A percentile compares a stretch with the other conserved stretches of the same genome.
Evolutionary conservation across 306 rosid species (phyloP).

Genomic region (Glycine tomentella): DNA sequence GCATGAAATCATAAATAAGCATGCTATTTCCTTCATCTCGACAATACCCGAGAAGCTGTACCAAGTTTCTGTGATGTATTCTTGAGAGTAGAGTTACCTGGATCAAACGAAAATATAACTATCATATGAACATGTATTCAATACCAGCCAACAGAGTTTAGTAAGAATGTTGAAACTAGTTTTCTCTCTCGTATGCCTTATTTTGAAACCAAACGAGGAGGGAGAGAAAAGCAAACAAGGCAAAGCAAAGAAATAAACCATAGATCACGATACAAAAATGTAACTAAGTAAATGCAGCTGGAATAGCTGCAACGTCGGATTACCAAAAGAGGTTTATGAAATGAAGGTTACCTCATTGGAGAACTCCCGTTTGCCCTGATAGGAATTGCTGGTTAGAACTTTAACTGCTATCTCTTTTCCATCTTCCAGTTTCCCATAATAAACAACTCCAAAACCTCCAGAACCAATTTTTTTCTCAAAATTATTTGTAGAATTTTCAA

Average conservation of each 20-base stretch:
- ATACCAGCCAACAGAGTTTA: conserved; percentile 8
- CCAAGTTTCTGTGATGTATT: conserved; percentile 96
- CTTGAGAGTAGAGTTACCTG: conserved; percentile 96
- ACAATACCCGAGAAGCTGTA: conserved; percentile 91
- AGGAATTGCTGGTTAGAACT: conserved; percentile 81
- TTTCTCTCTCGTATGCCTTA: conserved; percentile 5
- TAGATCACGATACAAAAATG: not conserved
- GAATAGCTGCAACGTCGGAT: conserved; percentile 31
- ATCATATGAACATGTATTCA: not conserved
- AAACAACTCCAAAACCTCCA: conserved; percentile 96
- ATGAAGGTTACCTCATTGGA: conserved; percentile 79
- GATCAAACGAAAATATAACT: conserved; percentile 40
- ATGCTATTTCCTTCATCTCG: conserved; percentile 81
- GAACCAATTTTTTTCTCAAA: conserved; percentile 88
- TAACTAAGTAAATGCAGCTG: conserved; percentile 5
- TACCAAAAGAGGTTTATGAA: conserved; percentile 39
- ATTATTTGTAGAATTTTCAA: conserved; percentile 73
- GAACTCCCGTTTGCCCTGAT: conserved; percentile 95
- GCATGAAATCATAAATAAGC: conserved; percentile 98
- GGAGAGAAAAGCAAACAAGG: conserved; percentile 17
- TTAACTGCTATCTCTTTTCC: conserved; percentile 95
- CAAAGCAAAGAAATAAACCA: not conserved
- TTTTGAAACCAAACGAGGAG: not conserved
- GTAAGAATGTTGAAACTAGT: conserved; percentile 14
- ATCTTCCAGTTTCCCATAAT: conserved; percentile 76